phyloP scores from a whole-genome alignment of 2,329 filamentous ascomycete genomes.

The Fusarium nelsonii region DNA sequence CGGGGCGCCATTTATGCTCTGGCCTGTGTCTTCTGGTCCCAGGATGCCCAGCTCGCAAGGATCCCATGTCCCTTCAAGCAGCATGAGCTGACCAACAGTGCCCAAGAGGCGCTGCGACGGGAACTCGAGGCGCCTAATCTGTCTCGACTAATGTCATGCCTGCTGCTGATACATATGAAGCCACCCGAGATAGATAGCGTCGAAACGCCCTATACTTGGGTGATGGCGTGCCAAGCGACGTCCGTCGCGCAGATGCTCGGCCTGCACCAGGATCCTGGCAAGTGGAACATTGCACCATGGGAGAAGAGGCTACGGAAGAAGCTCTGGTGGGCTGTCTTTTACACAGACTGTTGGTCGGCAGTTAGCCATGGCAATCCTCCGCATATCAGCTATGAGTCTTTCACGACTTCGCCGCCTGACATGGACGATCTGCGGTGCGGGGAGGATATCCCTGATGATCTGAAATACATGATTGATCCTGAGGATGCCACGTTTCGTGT shows the following conservation, averaged over 20 bases:
- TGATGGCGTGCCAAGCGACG: conserved; percentile 57
- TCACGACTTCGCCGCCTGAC: conserved; percentile 54
- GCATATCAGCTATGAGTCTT: conserved; percentile 57
- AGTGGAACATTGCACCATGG: conserved; percentile 58
- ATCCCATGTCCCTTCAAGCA: conserved; percentile 54
- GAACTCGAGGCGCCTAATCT: conserved; percentile 62
- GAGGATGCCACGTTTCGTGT: conserved; percentile 51
- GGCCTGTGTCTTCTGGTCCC: conserved; percentile 58
- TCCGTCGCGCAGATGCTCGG: conserved; percentile 61
- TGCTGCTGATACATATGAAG: conserved; percentile 60
- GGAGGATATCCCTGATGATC: conserved; percentile 56
- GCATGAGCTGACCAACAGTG: conserved; percentile 57
- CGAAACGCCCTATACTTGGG: conserved; percentile 61
- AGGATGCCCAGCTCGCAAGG: conserved; percentile 49
- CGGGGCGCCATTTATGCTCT: conserved; percentile 61
- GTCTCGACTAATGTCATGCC: conserved; percentile 60
- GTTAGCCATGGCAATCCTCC: conserved; percentile 62
- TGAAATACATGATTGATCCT: conserved; percentile 53
- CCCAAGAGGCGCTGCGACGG: conserved; percentile 57
- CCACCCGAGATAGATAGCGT: conserved; percentile 60
- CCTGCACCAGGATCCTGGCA: conserved; percentile 58
- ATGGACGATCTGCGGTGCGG: conserved; percentile 59
- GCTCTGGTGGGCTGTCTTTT: conserved; percentile 61
- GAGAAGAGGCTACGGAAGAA: conserved; percentile 59
- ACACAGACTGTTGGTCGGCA: conserved; percentile 60